Evolutionary conservation across 2,329 filamentous ascomycete genomes (phyloP).

Genomic region (Botrytis galanthina): DNA sequence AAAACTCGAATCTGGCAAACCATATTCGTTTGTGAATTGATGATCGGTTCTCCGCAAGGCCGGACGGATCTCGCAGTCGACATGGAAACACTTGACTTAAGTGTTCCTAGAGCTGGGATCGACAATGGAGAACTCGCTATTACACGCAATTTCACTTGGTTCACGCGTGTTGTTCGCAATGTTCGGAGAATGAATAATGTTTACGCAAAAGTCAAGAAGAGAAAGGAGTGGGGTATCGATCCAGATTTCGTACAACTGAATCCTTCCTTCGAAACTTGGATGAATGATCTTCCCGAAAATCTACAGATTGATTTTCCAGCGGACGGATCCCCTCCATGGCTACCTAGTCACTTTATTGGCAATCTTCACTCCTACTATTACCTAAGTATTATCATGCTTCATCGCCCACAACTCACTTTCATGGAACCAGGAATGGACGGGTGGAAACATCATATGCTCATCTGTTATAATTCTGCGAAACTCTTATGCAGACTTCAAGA

Average conservation of each 20-base stretch:
- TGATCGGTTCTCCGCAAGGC: slow-evolving; percentile 91
- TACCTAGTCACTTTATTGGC: slow-evolving; percentile 82
- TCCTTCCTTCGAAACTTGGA: slow-evolving; percentile 72
- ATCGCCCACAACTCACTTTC: slow-evolving; percentile 79
- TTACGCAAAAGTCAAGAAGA: slow-evolving; percentile 71
- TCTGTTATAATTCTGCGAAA: slow-evolving; percentile 83
- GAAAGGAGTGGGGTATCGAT: slow-evolving; percentile 82
- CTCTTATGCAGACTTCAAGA: slow-evolving; percentile 84
- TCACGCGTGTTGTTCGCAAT: slow-evolving; percentile 73
- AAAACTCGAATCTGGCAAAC: slow-evolving; percentile 90
- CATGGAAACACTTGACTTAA: slow-evolving; percentile 72
- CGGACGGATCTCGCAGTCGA: slow-evolving; percentile 76
- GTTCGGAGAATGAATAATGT: slow-evolving; percentile 74
- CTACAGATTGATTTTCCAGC: slow-evolving; percentile 73
- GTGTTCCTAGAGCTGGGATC: slow-evolving; percentile 61
- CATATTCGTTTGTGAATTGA: slow-evolving; percentile 80
- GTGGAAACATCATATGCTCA: slow-evolving; percentile 86
- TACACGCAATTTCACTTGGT: slow-evolving; percentile 81
- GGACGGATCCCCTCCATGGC: slow-evolving; percentile 78
- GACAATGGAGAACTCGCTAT: slow-evolving; percentile 74
- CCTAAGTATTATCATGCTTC: slow-evolving; percentile 79
- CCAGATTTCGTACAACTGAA: slow-evolving; percentile 80
- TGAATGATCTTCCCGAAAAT: slow-evolving; percentile 73
- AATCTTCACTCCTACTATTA: slow-evolving; percentile 90
- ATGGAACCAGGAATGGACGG: slow-evolving; percentile 72